Percentiles rank a stretch among this genome's conserved stretches.
Conservation (phyloP, 192 early-diverging fungal genomes). For the Backusella australiensis region DNA sequence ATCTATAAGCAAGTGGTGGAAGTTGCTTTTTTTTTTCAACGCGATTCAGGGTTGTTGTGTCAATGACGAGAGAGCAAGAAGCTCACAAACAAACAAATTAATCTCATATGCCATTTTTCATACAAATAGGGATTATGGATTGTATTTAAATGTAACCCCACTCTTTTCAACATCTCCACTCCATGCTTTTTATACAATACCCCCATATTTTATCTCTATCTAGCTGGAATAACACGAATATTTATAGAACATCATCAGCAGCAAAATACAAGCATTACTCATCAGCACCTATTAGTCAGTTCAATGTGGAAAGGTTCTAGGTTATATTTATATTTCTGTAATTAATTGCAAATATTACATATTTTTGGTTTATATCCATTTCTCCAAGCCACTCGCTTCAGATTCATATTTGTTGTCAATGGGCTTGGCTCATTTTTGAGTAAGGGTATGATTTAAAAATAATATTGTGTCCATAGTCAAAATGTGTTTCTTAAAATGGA, state of each 20-base stretch:
- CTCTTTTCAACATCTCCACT: neutral
- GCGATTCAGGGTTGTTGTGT: neutral
- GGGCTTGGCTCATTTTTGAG: neutral
- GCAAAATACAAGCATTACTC: neutral
- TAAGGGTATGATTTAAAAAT: neutral
- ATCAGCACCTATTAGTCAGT: neutral
- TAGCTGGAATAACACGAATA: neutral
- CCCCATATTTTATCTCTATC: neutral
- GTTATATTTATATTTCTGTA: neutral
- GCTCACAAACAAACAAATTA: neutral
- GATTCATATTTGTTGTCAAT: neutral
- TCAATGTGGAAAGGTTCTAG: neutral
- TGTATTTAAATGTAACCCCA: neutral
- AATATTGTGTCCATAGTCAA: neutral
- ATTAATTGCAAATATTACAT: no score
- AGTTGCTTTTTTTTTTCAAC: no score
- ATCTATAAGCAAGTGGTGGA: no score
- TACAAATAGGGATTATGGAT: neutral
- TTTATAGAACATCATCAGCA: neutral
- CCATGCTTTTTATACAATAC: neutral
- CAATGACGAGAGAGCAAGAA: neutral
- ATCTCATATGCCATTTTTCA: neutral
- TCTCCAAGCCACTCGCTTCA: neutral
- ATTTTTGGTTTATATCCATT: neutral
- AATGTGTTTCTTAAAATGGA: neutral